Conservation (phyloP, 345 rosid species). For the Reutealis trisperma region DNA sequence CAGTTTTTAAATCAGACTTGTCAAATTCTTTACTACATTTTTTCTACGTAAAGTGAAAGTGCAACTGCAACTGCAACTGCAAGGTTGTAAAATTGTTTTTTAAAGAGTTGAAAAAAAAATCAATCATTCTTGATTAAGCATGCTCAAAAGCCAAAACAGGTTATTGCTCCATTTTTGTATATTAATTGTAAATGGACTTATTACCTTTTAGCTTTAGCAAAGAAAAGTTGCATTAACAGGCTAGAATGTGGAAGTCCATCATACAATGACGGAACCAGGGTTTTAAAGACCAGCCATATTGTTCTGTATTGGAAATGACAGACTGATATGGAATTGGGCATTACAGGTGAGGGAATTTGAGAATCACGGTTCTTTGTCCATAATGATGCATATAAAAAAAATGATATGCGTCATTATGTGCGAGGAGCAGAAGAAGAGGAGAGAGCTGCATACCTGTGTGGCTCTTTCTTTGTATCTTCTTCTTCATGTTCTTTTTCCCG, state of each 20-base stretch:
- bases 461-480: no score
- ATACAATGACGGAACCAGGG: not conserved
- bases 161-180: not conserved
- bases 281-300: no score
- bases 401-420: not conserved
- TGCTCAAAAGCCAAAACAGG: not conserved
- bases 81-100: slow-evolving; percentile 12
- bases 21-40: not conserved
- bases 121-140: not conserved
- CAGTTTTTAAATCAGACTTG: not conserved
- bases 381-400: not conserved
- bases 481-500: no score
- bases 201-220: not conserved
- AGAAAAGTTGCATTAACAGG: not conserved
- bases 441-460: not conserved
- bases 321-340: not conserved
- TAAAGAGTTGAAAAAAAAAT: not conserved
- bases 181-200: not conserved
- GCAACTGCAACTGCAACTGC: not conserved
- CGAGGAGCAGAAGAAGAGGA: not conserved
- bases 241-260: not conserved
- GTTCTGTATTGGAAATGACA: no score
- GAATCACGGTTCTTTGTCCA: not conserved
- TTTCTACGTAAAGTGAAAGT: not conserved
- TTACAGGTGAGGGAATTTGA: not conserved